Percentiles rank a stretch among this genome's conserved stretches.
Evolutionary conservation across 164 flowering plant genomes (phyloP).

Genomic region (Cinnamomum chago): DNA sequence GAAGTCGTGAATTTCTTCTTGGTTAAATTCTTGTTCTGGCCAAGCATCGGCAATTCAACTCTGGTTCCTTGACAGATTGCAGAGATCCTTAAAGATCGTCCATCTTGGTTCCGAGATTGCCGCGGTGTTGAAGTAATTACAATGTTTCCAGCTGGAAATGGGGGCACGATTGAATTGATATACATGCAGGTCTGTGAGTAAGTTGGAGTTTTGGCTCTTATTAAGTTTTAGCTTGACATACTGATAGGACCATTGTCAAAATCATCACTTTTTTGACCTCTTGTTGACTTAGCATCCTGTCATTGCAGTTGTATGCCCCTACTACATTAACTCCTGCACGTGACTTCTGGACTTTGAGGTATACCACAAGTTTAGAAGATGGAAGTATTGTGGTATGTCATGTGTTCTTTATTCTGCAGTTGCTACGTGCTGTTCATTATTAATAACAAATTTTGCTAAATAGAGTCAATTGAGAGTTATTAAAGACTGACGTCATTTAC

Average conservation of each 20-base stretch:
- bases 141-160: constrained; percentile 66
- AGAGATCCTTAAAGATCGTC: constrained; percentile 80
- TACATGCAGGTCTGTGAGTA: constrained; percentile 65
- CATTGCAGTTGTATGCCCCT: constrained; percentile 75
- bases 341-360: constrained; percentile 94
- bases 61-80: constrained; percentile 40
- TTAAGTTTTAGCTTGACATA: no score
- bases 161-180: constrained; percentile 75
- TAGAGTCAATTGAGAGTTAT: not conserved
- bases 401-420: not conserved
- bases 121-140: constrained; percentile 60
- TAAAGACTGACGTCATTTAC: not conserved
- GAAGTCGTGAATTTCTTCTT: not conserved
- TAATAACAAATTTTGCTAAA: not conserved
- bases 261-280: not conserved
- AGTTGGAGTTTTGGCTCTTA: not conserved
- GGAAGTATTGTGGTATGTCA: constrained; percentile 87
- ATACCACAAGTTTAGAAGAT: constrained; percentile 74
- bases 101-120: constrained; percentile 74
- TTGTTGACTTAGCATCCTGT: not conserved
- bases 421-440: not conserved
- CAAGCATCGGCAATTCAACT: not conserved
- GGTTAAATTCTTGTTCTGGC: not conserved
- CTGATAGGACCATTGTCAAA: not conserved
- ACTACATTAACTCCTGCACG: constrained; percentile 90